These are phyloP conservation scores for Withania somnifera DNA, from an alignment of 305 asterid genomes.

Conservation along the genomic window DNA sequence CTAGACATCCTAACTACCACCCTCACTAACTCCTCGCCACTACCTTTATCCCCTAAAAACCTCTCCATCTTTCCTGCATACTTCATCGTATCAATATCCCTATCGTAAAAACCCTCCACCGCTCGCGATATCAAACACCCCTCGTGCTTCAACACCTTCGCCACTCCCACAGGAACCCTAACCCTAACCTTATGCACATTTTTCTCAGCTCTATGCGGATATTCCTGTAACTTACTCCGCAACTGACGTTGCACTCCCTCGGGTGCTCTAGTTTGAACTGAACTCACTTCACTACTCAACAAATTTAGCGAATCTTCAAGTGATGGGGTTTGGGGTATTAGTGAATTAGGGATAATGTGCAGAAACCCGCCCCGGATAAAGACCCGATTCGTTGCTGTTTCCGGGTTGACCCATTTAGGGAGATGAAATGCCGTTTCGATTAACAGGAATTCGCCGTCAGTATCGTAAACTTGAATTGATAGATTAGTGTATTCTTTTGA, in stretches of 20 bases:
- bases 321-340: constrained; percentile 31
- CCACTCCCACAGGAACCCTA: constrained; percentile 54
- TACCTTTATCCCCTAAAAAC: constrained; percentile 34
- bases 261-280: constrained; percentile 22
- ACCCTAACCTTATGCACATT: constrained; percentile 60
- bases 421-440: constrained; percentile 83
- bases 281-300: constrained; percentile 7
- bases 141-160: constrained; percentile 70
- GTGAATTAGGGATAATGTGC: constrained; percentile 42
- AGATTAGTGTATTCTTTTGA: constrained; percentile 44
- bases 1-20: constrained; percentile 65
- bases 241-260: constrained; percentile 52
- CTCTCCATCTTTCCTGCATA: constrained; percentile 65
- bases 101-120: constrained; percentile 78
- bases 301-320: constrained; percentile 35
- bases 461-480: constrained; percentile 64
- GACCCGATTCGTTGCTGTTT: constrained; percentile 58
- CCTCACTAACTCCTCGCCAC: constrained; percentile 60
- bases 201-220: constrained; percentile 54
- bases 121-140: constrained; percentile 55
- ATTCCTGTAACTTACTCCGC: constrained; percentile 45
- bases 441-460: constrained; percentile 75
- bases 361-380: constrained; percentile 65
- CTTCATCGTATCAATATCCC: constrained; percentile 88
- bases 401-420: constrained; percentile 85